Evolutionary conservation across 768 basidiomycete species (phyloP).

Genomic region (Termitomyces sp.): DNA sequence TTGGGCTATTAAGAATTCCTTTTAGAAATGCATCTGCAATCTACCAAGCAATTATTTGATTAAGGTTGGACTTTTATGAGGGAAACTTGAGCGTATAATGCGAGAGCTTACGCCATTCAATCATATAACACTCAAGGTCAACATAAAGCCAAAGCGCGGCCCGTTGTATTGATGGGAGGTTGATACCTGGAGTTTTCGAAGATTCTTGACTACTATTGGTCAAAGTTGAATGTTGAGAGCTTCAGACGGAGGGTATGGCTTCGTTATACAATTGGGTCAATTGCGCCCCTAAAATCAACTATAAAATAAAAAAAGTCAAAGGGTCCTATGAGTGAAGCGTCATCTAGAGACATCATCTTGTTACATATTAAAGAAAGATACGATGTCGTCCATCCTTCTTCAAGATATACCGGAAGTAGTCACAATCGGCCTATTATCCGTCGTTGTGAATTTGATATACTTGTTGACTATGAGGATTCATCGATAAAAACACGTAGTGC

Average conservation of each 20-base stretch:
- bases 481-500: not conserved
- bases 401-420: not conserved
- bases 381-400: too few species aligned
- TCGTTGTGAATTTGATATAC: not conserved
- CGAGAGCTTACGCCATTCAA: not conserved
- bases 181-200: not conserved
- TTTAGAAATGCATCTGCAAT: not conserved
- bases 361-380: not conserved
- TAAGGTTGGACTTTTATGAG: not conserved
- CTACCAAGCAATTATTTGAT: not conserved
- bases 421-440: not conserved
- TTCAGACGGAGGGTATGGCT: not conserved
- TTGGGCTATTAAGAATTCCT: not conserved
- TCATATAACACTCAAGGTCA: not conserved
- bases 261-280: not conserved
- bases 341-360: not conserved
- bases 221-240: not conserved
- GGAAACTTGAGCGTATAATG: not conserved
- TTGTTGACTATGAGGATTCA: not conserved
- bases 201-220: too few species aligned
- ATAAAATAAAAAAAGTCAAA: not conserved
- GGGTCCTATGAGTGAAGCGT: not conserved
- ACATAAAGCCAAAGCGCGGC: not conserved
- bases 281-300: not conserved
- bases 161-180: not conserved